A percentile compares a stretch with the other conserved stretches of the same genome.
Conservation (phyloP, 108 stramenopile species). For the Cyclostephanos invisitatus region DNA sequence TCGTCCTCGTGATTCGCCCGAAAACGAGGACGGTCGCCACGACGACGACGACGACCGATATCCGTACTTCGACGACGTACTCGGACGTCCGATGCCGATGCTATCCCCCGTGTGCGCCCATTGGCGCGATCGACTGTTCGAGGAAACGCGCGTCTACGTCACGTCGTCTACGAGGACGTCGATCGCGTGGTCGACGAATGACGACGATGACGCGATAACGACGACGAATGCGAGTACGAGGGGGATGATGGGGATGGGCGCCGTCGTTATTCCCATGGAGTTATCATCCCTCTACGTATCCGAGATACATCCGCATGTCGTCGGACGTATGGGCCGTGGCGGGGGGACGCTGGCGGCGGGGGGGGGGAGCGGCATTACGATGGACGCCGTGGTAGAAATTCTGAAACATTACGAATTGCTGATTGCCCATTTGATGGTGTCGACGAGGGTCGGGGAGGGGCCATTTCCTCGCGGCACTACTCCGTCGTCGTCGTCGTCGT, state of each 20-base stretch:
- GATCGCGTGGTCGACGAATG: too few relatives aligned
- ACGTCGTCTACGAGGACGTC: too few relatives aligned
- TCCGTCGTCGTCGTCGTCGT: not conserved
- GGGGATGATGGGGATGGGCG: not conserved
- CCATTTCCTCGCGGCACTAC: not conserved
- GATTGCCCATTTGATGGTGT: conserved; percentile 17
- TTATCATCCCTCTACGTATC: conserved; percentile 24
- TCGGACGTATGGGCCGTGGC: not conserved
- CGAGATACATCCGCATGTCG: conserved; percentile 24
- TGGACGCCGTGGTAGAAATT: conserved; percentile 13
- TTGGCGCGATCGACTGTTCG: not conserved
- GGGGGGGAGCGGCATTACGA: not conserved
- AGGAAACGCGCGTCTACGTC: too few relatives aligned
- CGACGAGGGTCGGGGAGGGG: not conserved
- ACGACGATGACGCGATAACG: too few relatives aligned
- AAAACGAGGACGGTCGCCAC: not conserved
- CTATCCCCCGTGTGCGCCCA: conserved; percentile 9
- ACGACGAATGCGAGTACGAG: not conserved
- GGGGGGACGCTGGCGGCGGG: too few relatives aligned
- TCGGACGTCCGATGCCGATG: conserved; percentile 21
- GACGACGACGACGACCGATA: not conserved
- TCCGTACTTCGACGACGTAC: conserved; percentile 24
- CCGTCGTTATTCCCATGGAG: conserved; percentile 4
- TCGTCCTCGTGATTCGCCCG: too few relatives aligned
- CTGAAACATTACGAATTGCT: conserved; percentile 32